These are phyloP conservation scores for Sporisorium iseilematis-ciliati DNA, from an alignment of 1,284 basidiomycete genomes.

Conservation along the genomic window DNA sequence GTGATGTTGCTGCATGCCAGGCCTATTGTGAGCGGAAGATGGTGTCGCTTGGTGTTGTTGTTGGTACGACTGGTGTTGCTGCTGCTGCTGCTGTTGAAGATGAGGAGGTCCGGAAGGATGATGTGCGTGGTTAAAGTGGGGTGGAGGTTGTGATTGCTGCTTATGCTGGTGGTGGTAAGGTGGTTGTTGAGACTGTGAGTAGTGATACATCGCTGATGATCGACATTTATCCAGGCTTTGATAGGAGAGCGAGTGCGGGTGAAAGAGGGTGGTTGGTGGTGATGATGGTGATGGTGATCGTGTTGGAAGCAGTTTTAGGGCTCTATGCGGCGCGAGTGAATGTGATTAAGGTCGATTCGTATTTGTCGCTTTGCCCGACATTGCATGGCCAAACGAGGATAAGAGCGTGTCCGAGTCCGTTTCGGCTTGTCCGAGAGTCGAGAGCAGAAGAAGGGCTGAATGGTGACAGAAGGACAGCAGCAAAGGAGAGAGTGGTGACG, in stretches of 20 bases:
- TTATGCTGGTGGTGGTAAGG: conserved; percentile 43
- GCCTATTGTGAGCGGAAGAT: conserved; percentile 12
- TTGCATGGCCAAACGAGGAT: conserved; percentile 1
- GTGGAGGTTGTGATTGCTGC: conserved; percentile 27
- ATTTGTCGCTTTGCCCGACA: background rate
- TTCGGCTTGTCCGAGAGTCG: background rate
- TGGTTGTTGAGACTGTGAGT: conserved; percentile 42
- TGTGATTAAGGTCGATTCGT: background rate
- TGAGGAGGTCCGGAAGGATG: conserved; percentile 20
- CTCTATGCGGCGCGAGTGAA: background rate
- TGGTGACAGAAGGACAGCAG: background rate
- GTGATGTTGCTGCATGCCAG: conserved; percentile 39
- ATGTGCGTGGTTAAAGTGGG: conserved; percentile 22
- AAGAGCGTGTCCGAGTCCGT: too few relatives aligned
- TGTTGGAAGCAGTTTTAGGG: background rate
- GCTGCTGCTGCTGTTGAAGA: conserved; percentile 12
- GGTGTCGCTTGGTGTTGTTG: conserved; percentile 18
- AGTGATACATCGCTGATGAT: conserved; percentile 50
- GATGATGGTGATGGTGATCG: background rate
- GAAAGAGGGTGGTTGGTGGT: background rate
- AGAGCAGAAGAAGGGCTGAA: background rate
- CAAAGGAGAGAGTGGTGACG: background rate
- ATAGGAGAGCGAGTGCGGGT: background rate
- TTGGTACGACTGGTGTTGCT: conserved; percentile 16
- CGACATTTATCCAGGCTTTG: conserved; percentile 38